Conservation (phyloP, 23 red algal genomes). For the Gracilaria caudata region DNA sequence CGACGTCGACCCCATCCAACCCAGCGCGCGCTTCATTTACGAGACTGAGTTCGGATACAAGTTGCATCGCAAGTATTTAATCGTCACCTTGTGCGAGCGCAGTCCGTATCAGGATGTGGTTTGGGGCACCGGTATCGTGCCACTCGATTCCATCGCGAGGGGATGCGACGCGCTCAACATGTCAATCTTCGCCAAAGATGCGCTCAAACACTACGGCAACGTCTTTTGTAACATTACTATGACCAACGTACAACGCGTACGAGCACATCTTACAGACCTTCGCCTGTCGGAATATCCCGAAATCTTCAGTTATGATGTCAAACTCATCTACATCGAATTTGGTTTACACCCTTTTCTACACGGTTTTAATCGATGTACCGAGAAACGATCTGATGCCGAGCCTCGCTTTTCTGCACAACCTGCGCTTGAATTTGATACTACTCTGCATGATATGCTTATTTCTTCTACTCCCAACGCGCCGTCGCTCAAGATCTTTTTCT, state of each 20-base stretch:
- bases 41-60: constrained; percentile 60
- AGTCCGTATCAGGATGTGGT: constrained; percentile 50
- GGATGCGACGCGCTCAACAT: constrained; percentile 35
- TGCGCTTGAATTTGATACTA: constrained; percentile 33
- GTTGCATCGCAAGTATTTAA: constrained; percentile 53
- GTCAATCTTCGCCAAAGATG: constrained; percentile 52
- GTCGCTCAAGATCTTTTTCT: constrained; percentile 45
- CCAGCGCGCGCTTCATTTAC: constrained; percentile 31
- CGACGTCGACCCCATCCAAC: not conserved
- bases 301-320: constrained; percentile 56
- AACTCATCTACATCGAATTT: constrained; percentile 57
- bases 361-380: constrained; percentile 26
- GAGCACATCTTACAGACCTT: constrained; percentile 52
- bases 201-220: constrained; percentile 22
- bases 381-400: constrained; percentile 56
- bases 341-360: constrained; percentile 20
- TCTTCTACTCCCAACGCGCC: constrained; percentile 7
- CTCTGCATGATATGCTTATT: constrained; percentile 60
- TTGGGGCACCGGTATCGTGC: constrained; percentile 41
- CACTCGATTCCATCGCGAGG: constrained; percentile 51
- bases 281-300: constrained; percentile 58
- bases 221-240: constrained; percentile 52
- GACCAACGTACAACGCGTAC: constrained; percentile 50
- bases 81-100: constrained; percentile 46
- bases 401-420: constrained; percentile 59